A percentile compares a stretch with the other conserved stretches of the same genome.
Conservation (phyloP, 768 basidiomycete species). For the Phaffia australis region DNA sequence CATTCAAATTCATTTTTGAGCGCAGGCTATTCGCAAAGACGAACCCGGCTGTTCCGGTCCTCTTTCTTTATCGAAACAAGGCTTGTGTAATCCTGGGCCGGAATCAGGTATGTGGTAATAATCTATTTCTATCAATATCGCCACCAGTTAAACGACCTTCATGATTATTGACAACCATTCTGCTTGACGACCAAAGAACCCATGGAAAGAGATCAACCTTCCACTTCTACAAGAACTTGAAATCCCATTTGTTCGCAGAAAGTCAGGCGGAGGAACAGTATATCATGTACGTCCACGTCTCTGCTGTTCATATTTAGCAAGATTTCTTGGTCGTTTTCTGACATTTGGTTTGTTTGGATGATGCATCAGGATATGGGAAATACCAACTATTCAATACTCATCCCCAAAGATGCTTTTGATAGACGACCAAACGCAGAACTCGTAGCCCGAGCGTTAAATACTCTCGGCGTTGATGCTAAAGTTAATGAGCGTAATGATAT, state of each 20-base stretch:
- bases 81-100: constrained; percentile 89
- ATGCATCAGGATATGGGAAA: constrained; percentile 75
- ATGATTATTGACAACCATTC: not conserved
- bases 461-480: constrained; percentile 57
- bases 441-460: constrained; percentile 59
- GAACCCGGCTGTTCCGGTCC: constrained; percentile 53
- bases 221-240: constrained; percentile 44
- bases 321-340: not conserved
- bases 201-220: constrained; percentile 93
- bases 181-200: constrained; percentile 50
- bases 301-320: not conserved
- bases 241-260: constrained; percentile 68
- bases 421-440: constrained; percentile 64
- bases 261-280: constrained; percentile 90
- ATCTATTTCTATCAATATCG: not conserved
- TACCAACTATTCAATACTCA: constrained; percentile 89
- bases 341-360: constrained; percentile 2
- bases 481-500: constrained; percentile 29
- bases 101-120: constrained; percentile 48
- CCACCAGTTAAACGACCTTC: not conserved
- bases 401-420: constrained; percentile 70
- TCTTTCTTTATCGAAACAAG: constrained; percentile 74
- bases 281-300: constrained; percentile 65
- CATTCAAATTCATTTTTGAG: constrained; percentile 10
- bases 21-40: constrained; percentile 70